Evolutionary conservation across 2,329 filamentous ascomycete genomes (phyloP), one percentile per base, ranked within the genome.

Genomic region (Dactylellina sp.): DNA sequence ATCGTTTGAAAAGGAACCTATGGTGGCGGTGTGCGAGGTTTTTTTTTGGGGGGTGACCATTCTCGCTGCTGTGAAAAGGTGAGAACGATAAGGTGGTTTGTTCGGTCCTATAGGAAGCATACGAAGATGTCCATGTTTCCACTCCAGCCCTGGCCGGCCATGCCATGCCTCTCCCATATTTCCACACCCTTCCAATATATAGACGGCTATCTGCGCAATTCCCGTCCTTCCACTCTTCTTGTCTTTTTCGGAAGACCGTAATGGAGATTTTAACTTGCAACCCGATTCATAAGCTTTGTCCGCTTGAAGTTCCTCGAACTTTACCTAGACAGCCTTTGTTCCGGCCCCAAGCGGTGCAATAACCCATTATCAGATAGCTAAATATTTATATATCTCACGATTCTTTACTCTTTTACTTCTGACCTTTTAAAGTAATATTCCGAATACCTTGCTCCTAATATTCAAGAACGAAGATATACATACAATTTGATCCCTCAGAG

Each of bases 271-370:
- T 57, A 37, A 55, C 53, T 55, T 28, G 55, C 22, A 74, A 62
- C 37, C 39, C 61, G 60, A 50, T 49, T 46, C 49, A 42, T 55
- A 55, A 42, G 52, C 56, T 49, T 53, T 47, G 61, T 61, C 55
- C 47, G 61, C 70, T 66, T 66, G 47, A 74, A 66, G 61, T 74
- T 74, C 61, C 61, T 74, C 50, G 61, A 74, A 74, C 61, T 61
- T 66, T 66, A 39, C 47, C 16, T 44, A 46, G 47, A 55, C 61
- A 55, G 70, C 53, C 56, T 60, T 49, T 66, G 40, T 61, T 74
- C 61, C 55, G 55, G 20, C 49, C 53, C 28, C 39, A 62, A 62
- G 70, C 70, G 70, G 70, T 62, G 28, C 70, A 55, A 59, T 66
- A 66, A 52, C 20, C 39, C 25, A 24, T 60, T 72, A 60, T 71